These are phyloP conservation scores for Ramicandelaber brevisporus DNA, from an alignment of 192 early-diverging fungal species.

Conservation along the genomic window DNA sequence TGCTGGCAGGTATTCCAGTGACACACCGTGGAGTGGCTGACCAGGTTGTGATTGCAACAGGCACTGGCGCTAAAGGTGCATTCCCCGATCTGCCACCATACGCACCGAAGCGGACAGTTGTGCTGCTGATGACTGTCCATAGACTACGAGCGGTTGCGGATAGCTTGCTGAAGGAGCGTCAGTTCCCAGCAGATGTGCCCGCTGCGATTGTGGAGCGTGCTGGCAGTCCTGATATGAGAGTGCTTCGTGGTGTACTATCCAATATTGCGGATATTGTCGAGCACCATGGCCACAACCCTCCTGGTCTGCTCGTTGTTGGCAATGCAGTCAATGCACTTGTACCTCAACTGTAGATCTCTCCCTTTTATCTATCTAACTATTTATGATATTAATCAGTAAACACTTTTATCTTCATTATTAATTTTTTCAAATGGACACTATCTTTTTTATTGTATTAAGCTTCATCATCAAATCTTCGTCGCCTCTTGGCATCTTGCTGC, in stretches of 20 bases:
- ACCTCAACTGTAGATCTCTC: too few species aligned
- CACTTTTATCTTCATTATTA: too few species aligned
- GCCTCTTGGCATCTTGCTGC: too few species aligned
- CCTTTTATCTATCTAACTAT: too few species aligned
- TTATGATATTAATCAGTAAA: too few species aligned
- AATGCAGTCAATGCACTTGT: slow-evolving; percentile 22
- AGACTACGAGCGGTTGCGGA: slow-evolving; percentile 33
- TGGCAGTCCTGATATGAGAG: slow-evolving; percentile 44
- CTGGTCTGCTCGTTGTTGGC: slow-evolving; percentile 61
- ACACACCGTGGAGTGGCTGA: slow-evolving; percentile 75
- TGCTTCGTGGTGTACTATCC: slow-evolving; percentile 31
- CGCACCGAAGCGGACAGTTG: slow-evolving; percentile 37
- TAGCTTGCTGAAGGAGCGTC: slow-evolving; percentile 22
- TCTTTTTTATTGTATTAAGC: too few species aligned
- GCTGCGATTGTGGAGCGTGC: slow-evolving; percentile 65
- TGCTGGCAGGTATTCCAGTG: slow-evolving; percentile 46
- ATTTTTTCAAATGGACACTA: too few species aligned
- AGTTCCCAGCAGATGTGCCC: slow-evolving; percentile 39
- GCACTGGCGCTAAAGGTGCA: slow-evolving; percentile 48
- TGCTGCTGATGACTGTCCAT: slow-evolving; percentile 66
- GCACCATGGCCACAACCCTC: slow-evolving; percentile 32
- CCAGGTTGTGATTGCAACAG: slow-evolving; percentile 60
- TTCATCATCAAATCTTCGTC: too few species aligned
- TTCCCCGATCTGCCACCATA: slow-evolving; percentile 48
- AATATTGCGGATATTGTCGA: slow-evolving; percentile 35